A percentile compares a stretch with the other conserved stretches of the same genome.
Evolutionary conservation across 345 rosid species (phyloP).

Genomic region (Bruguiera gymnorhiza): DNA sequence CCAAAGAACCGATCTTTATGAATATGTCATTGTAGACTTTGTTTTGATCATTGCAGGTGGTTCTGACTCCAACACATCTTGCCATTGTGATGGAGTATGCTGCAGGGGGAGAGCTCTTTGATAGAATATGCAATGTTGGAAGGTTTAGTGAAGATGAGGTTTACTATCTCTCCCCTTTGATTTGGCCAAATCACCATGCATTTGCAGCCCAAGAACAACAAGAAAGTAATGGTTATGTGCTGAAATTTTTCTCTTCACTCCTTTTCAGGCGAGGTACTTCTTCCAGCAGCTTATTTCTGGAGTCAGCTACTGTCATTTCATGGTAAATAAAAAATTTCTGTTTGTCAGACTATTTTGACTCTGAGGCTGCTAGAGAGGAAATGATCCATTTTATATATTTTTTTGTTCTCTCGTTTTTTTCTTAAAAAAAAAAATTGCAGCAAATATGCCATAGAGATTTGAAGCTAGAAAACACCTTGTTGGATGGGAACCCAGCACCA

Average conservation of each 20-base stretch:
- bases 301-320: constrained; percentile 67
- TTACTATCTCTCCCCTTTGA: not conserved
- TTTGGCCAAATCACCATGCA: no score
- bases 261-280: constrained; percentile 78
- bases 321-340: constrained; percentile 41
- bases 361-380: no score
- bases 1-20: no score
- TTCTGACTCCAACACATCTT: constrained; percentile 25
- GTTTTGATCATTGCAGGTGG: constrained; percentile 7
- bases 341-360: not conserved
- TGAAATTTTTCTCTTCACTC: not conserved
- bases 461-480: constrained; percentile 82
- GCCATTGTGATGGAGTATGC: constrained; percentile 28
- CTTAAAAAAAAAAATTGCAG: constrained; percentile 25
- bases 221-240: not conserved
- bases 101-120: constrained; percentile 25
- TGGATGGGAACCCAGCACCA: constrained; percentile 93
- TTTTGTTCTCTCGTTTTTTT: not conserved
- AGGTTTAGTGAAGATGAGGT: constrained; percentile 28
- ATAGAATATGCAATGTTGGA: constrained; percentile 25
- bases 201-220: no score
- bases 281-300: constrained; percentile 91
- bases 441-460: constrained; percentile 97
- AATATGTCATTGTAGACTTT: no score
- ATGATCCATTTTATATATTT: no score